These are phyloP conservation scores for Aspergillus costaricaensis DNA, from an alignment of 2,329 filamentous ascomycete genomes.

Conservation along the genomic window DNA sequence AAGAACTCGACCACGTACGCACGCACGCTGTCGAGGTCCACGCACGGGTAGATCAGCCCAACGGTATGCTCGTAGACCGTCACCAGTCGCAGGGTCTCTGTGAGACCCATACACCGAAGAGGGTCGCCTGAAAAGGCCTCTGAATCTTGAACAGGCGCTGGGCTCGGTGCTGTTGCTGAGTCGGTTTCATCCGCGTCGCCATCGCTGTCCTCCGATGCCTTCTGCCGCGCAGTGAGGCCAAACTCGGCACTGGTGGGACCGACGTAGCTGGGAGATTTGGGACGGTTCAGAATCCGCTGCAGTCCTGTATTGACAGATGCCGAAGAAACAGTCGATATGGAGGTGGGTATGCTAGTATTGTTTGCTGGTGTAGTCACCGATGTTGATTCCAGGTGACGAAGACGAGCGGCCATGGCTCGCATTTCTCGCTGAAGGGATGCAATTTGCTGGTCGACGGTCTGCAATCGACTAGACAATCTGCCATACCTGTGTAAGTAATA, in stretches of 20 bases:
- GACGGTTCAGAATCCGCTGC: constrained; percentile 35
- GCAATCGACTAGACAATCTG: constrained; percentile 24
- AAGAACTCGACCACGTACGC: constrained; percentile 38
- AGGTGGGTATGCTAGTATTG: constrained; percentile 11
- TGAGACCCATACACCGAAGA: constrained; percentile 69
- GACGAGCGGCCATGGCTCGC: constrained; percentile 31
- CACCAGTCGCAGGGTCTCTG: constrained; percentile 76
- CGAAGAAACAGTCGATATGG: constrained; percentile 16
- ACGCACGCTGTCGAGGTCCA: constrained; percentile 71
- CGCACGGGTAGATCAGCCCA: constrained; percentile 83
- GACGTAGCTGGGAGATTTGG: constrained; percentile 36
- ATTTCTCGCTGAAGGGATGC: constrained; percentile 33
- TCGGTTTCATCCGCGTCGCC: constrained; percentile 23
- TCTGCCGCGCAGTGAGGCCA: constrained; percentile 27
- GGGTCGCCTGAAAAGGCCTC: constrained; percentile 61
- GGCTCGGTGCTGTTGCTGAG: constrained; percentile 24
- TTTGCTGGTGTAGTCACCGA: constrained; percentile 12
- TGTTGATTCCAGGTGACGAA: constrained; percentile 30
- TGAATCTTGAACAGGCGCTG: constrained; percentile 26
- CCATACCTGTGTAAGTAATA: too few species aligned
- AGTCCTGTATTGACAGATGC: constrained; percentile 19
- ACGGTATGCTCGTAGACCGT: constrained; percentile 82
- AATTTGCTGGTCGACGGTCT: constrained; percentile 31
- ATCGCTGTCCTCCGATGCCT: constrained; percentile 18
- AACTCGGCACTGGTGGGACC: constrained; percentile 42